Evolutionary conservation across 306 rosid species (phyloP).

Genomic region (Astragalus glycyphyllos): DNA sequence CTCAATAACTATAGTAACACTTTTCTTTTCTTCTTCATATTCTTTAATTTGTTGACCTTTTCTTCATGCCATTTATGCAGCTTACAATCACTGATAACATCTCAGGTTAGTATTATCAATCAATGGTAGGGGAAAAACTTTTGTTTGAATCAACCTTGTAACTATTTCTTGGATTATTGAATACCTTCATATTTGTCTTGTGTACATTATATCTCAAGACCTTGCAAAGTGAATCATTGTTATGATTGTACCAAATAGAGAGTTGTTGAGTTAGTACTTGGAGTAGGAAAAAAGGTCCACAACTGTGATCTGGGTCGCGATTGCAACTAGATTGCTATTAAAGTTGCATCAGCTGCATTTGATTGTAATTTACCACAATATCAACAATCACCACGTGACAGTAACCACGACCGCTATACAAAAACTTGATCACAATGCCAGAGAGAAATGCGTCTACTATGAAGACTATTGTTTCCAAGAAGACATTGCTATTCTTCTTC

Average conservation of each 20-base stretch:
- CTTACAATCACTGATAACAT: background rate
- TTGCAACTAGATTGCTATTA: too few species aligned
- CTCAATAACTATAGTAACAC: background rate
- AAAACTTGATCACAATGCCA: conserved; percentile 11
- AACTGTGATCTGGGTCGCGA: background rate
- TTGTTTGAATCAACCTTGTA: background rate
- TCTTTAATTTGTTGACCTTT: too few species aligned
- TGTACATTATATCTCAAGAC: background rate
- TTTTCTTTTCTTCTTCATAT: background rate
- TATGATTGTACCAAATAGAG: conserved; percentile 35
- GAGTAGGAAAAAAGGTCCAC: too few species aligned
- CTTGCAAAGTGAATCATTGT: conserved; percentile 22
- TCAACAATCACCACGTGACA: too few species aligned
- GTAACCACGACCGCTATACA: too few species aligned
- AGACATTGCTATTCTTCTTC: conserved; percentile 56
- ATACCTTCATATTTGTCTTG: background rate
- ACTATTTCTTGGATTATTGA: background rate
- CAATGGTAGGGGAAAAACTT: background rate
- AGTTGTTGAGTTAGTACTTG: conserved; percentile 3
- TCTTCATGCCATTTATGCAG: background rate
- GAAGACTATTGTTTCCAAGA: conserved; percentile 52
- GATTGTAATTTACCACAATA: too few species aligned
- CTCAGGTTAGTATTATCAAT: background rate
- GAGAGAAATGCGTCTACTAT: conserved; percentile 41
- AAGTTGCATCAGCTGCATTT: too few species aligned